These are phyloP conservation scores for Fraxinus excelsior DNA, from an alignment of 257 asterid species.

Conservation along the genomic window DNA sequence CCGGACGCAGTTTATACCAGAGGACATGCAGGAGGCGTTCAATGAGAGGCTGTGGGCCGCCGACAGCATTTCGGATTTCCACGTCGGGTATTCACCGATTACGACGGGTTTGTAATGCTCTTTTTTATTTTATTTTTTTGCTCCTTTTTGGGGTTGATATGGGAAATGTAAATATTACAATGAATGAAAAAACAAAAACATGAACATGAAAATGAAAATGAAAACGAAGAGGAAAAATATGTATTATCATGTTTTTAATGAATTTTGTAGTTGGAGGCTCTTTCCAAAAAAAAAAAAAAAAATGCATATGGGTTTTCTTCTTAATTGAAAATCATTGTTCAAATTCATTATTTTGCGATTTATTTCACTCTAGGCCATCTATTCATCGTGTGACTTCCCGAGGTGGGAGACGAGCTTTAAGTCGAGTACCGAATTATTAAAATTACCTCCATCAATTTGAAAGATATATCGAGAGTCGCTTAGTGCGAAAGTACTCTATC, in stretches of 20 bases:
- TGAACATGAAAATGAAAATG: neutral
- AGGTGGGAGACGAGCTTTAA: neutral
- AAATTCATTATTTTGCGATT: neutral
- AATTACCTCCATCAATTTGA: no score
- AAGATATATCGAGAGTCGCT: neutral
- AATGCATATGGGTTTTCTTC: neutral
- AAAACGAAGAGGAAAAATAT: constrained; percentile 1
- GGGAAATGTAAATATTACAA: constrained; percentile 40
- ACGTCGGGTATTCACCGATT: constrained; percentile 46
- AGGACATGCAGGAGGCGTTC: constrained; percentile 58
- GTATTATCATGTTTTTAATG: neutral
- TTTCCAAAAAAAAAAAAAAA: no score
- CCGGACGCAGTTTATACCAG: constrained; percentile 52
- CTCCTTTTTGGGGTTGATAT: neutral
- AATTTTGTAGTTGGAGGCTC: neutral
- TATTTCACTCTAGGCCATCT: neutral
- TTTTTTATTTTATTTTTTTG: neutral
- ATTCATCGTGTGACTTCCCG: neutral
- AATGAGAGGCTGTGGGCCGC: constrained; percentile 59
- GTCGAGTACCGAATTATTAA: no score
- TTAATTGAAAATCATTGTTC: no score
- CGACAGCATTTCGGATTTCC: constrained; percentile 45
- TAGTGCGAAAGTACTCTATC: neutral
- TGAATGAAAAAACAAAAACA: no score
- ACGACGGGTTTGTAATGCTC: constrained; percentile 34